phyloP scores from a whole-genome alignment of 108 stramenopile species.

The Cyclotella atomus region DNA sequence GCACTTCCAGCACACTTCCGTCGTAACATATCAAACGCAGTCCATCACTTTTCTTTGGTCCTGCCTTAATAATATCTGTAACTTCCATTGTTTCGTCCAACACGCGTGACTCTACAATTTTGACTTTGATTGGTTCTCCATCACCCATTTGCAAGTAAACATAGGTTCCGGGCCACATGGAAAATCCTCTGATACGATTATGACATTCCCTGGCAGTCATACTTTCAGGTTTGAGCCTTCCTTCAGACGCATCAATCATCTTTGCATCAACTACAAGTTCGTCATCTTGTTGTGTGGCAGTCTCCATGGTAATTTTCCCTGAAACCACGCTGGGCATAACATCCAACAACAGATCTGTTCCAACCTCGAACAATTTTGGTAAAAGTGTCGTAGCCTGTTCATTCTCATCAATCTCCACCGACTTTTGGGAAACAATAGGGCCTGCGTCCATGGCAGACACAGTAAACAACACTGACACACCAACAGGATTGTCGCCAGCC shows the following conservation, averaged over 20 bases:
- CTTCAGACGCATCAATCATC: slow-evolving; percentile 86
- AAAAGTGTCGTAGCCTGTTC: slow-evolving; percentile 90
- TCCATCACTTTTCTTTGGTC: slow-evolving; percentile 79
- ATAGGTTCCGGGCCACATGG: slow-evolving; percentile 95
- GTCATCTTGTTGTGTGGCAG: slow-evolving; percentile 86
- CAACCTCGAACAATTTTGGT: slow-evolving; percentile 87
- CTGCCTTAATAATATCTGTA: slow-evolving; percentile 60
- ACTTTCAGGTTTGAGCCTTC: slow-evolving; percentile 63
- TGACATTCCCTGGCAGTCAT: slow-evolving; percentile 79
- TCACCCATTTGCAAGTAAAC: slow-evolving; percentile 76
- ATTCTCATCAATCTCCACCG: slow-evolving; percentile 65
- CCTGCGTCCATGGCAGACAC: slow-evolving; percentile 98
- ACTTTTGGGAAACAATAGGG: slow-evolving; percentile 85
- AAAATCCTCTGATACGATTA: slow-evolving; percentile 91
- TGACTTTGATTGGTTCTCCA: slow-evolving; percentile 63
- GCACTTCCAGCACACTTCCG: slow-evolving; percentile 90
- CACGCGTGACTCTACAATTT: slow-evolving; percentile 77
- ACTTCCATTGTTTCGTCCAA: slow-evolving; percentile 51
- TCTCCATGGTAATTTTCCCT: slow-evolving; percentile 79
- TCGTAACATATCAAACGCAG: slow-evolving; percentile 88
- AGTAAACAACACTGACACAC: slow-evolving; percentile 94
- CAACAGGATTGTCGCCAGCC: slow-evolving; percentile 83
- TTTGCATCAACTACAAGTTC: slow-evolving; percentile 74
- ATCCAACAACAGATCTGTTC: slow-evolving; percentile 81
- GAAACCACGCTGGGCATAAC: slow-evolving; percentile 75